phyloP scores from a whole-genome alignment of 2,329 filamentous ascomycete genomes.

The Pseudogymnoascus sp. region DNA sequence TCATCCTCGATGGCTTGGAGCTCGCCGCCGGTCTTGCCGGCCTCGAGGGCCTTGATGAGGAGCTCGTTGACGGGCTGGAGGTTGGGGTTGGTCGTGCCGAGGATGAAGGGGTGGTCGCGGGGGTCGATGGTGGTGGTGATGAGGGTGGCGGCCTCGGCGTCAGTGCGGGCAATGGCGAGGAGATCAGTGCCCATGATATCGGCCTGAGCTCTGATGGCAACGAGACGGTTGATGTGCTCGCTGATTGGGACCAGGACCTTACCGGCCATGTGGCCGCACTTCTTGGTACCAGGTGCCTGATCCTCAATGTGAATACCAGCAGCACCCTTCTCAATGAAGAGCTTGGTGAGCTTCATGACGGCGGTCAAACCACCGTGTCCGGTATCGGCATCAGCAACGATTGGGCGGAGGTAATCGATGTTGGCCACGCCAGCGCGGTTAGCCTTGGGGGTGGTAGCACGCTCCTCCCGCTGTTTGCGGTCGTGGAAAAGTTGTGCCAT shows the following conservation, averaged over 20 bases:
- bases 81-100: conserved; percentile 77
- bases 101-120: conserved; percentile 88
- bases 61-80: conserved; percentile 81
- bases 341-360: conserved; percentile 98
- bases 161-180: conserved; percentile 83
- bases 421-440: conserved; percentile 67
- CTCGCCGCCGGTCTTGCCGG: conserved; percentile 69
- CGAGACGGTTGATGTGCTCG: conserved; percentile 96
- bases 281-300: conserved; percentile 96
- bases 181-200: conserved; percentile 97
- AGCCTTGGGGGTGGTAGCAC: conserved; percentile 64
- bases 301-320: conserved; percentile 99
- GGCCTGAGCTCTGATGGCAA: conserved; percentile 92
- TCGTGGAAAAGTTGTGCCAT: conserved; percentile 99
- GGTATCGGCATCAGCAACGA: conserved; percentile 94
- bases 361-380: conserved; percentile 96
- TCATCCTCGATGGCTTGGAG: conserved; percentile 88
- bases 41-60: conserved; percentile 75
- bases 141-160: conserved; percentile 94
- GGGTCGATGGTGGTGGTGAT: conserved; percentile 95
- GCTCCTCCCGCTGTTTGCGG: conserved; percentile 95
- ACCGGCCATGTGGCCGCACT: conserved; percentile 98
- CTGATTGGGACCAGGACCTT: conserved; percentile 94
- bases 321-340: conserved; percentile 92
- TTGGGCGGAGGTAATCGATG: conserved; percentile 88